Evolutionary conservation across 768 basidiomycete genomes (phyloP), one percentile per base, ranked within the genome.

Genomic region (Collybia sordida): DNA sequence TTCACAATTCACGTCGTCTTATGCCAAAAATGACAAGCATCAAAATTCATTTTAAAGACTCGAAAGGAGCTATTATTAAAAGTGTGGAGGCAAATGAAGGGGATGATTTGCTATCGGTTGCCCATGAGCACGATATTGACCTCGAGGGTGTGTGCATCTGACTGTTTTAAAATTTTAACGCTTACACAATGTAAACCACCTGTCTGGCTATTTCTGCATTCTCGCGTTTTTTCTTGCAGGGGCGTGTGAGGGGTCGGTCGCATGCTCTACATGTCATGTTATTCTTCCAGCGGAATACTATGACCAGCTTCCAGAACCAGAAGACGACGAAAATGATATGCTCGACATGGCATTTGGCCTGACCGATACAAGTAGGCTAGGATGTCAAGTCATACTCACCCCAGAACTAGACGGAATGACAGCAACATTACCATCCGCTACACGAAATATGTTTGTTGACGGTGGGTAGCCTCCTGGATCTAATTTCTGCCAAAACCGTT

Each of bases 321-420:
- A 90, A 48, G 96, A 98, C 57, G 96, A 99, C 63, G 96, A 99
- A 71, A 99, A 98, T 61, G 95, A 93, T 60, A 94, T 95, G 93
- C 80, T 99, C 34, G 96, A 98, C 67, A 91, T 98, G 80, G 96
- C 96, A 3, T 98, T 98, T 60, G 97, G 93, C 0, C 75, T 98
- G 45, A 95, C 93, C 0, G 96, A 98, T 61, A 98, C 96, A 58
- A 96, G 88, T 54, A 75, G 85, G 8, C 70, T 91, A 17, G 89
- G 89, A 0, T 90, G 88, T 61, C 88, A 90, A 64, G 86, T 90
- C 19, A 64, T 85, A 45, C 67, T 99, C 23, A 91, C 87, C 8
- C 82, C 74, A 49, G 90, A 90, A 42, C 66, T 98, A 58, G 88
- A 97, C 61, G 94, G 91, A 19, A 85, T 96, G 64, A 81, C 79